Percentiles rank a stretch among this genome's conserved stretches.
phyloP scores from a whole-genome alignment of 108 stramenopile species.

The Nitzschia sp. region DNA sequence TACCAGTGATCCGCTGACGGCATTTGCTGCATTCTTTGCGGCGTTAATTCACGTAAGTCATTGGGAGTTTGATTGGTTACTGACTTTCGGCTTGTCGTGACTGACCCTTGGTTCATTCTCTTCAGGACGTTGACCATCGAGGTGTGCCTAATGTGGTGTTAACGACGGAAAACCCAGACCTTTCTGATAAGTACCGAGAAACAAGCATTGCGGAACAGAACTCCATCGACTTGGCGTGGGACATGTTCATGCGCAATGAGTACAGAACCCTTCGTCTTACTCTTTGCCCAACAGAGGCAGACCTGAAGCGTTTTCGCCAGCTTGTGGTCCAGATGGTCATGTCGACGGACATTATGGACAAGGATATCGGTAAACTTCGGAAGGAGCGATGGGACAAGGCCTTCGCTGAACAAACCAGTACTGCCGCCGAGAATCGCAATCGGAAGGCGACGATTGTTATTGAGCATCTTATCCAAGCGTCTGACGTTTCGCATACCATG shows the following conservation, averaged over 20 bases:
- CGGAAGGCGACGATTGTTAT: no score
- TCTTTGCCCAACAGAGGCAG: conserved; percentile 34
- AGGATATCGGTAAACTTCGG: conserved; percentile 22
- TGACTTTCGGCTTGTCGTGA: no score
- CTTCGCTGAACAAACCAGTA: conserved; percentile 48
- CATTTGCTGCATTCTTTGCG: conserved; percentile 53
- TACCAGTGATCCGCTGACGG: conserved; percentile 53
- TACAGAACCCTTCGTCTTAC: conserved; percentile 28
- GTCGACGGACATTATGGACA: conserved; percentile 55
- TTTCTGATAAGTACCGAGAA: conserved; percentile 32
- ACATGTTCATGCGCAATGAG: conserved; percentile 37
- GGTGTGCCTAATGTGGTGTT: conserved; percentile 55
- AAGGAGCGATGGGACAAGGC: conserved; percentile 53
- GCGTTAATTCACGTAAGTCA: conserved; percentile 64
- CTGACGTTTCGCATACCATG: no score
- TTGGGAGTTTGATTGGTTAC: no score
- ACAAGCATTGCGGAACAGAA: conserved; percentile 54
- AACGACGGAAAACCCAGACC: conserved; percentile 33
- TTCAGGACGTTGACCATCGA: conserved; percentile 60
- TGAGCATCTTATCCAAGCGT: no score
- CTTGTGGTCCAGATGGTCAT: conserved; percentile 48
- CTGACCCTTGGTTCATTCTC: no score
- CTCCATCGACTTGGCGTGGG: conserved; percentile 49
- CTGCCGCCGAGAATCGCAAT: conserved; percentile 51
- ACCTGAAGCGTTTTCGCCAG: conserved; percentile 44